Percentiles rank a stretch among this genome's conserved stretches.
These are phyloP conservation scores for Penicillium herquei DNA, from an alignment of 495 filamentous ascomycete genomes.

Conservation along the genomic window DNA sequence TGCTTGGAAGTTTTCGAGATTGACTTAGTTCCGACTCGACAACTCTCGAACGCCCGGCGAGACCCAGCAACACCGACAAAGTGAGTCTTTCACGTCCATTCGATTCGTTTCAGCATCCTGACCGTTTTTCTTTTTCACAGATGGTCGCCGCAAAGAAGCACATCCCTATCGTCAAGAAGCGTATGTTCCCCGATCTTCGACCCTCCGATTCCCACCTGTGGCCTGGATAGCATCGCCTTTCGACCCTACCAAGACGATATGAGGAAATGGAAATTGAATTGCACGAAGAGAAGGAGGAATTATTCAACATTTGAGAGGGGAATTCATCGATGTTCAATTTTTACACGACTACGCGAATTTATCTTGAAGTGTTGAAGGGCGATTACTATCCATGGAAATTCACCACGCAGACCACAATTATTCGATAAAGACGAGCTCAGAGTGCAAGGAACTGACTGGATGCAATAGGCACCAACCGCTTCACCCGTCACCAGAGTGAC, in stretches of 20 bases:
- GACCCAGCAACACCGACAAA: slow-evolving; percentile 47
- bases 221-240: slow-evolving; percentile 26
- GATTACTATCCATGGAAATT: slow-evolving; percentile 13
- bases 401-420: slow-evolving; percentile 2
- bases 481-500: slow-evolving; percentile 96
- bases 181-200: slow-evolving; percentile 57
- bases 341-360: background rate
- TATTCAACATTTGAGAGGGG: background rate
- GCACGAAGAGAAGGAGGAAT: slow-evolving; percentile 13
- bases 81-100: slow-evolving; percentile 28
- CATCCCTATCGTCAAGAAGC: slow-evolving; percentile 99
- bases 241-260: slow-evolving; percentile 10
- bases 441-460: slow-evolving; percentile 22
- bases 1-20: slow-evolving; percentile 43
- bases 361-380: slow-evolving; percentile 17
- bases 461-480: slow-evolving; percentile 73
- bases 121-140: slow-evolving; percentile 42
- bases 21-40: slow-evolving; percentile 47
- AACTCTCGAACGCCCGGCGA: slow-evolving; percentile 50
- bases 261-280: background rate
- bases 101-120: slow-evolving; percentile 17
- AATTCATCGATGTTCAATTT: background rate
- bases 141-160: slow-evolving; percentile 99
- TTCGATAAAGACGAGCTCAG: slow-evolving; percentile 3
- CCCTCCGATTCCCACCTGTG: slow-evolving; percentile 7